Percentiles rank a stretch among this genome's conserved stretches.
phyloP scores from a whole-genome alignment of 331 rosid species.

The Saraca asoca region DNA sequence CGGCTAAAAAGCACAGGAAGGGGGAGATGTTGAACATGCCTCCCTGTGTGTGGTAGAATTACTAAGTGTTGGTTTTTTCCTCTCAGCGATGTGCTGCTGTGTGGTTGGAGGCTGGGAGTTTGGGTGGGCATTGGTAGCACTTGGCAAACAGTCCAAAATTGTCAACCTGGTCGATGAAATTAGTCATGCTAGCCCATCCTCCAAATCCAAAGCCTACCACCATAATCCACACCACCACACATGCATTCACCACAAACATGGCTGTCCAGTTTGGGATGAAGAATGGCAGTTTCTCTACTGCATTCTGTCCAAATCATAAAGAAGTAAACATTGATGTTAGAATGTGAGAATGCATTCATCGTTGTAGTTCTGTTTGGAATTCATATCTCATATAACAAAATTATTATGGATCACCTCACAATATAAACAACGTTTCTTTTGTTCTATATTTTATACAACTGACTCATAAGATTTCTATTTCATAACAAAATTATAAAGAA shows the following conservation, averaged over 20 bases:
- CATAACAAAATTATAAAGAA: no score
- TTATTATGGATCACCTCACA: no score
- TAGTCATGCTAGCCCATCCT: conserved; percentile 91
- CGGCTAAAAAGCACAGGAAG: no score
- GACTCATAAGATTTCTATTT: no score
- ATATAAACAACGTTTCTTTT: no score
- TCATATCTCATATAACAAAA: no score
- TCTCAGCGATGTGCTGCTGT: conserved; percentile 40
- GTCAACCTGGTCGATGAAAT: conserved; percentile 83
- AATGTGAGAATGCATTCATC: no score
- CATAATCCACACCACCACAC: conserved; percentile 70
- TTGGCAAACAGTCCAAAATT: conserved; percentile 84
- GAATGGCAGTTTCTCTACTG: conserved; percentile 72
- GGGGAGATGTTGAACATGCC: no score
- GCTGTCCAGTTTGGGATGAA: conserved; percentile 67
- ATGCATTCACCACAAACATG: conserved; percentile 62
- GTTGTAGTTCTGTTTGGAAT: no score
- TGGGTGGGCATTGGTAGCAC: conserved; percentile 74
- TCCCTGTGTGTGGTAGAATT: no score
- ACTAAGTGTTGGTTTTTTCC: no score
- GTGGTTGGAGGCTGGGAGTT: conserved; percentile 37
- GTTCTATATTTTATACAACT: no score
- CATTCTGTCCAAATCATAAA: conserved; percentile 46
- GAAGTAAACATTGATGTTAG: not conserved
- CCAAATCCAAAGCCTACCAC: conserved; percentile 93